Percentiles rank a stretch among this genome's conserved stretches.
These are phyloP conservation scores for Raphanus raphanistrum DNA, from an alignment of 345 rosid species.

Conservation along the genomic window DNA sequence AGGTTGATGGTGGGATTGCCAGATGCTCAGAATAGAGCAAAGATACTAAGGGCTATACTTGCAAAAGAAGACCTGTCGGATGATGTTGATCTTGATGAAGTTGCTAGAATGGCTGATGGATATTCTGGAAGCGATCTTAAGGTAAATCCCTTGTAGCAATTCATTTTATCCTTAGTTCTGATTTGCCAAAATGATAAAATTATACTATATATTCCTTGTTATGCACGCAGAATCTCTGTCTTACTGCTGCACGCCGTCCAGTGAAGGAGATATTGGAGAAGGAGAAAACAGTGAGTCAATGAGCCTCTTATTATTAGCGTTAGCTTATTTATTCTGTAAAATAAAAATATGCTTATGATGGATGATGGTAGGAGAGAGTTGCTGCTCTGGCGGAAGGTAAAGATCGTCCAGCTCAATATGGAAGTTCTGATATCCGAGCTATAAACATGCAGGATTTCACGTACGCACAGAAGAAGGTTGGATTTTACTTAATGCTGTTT, in stretches of 20 bases:
- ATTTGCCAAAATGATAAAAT: too few relatives aligned
- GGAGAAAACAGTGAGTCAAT: slow-evolving; percentile 62
- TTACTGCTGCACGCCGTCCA: slow-evolving; percentile 88
- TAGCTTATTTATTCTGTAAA: too few relatives aligned
- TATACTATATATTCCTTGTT: neutral
- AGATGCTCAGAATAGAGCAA: slow-evolving; percentile 81
- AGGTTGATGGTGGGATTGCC: slow-evolving; percentile 93
- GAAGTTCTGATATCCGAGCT: slow-evolving; percentile 69
- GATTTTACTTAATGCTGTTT: neutral
- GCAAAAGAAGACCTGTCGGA: slow-evolving; percentile 82
- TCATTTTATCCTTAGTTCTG: too few relatives aligned
- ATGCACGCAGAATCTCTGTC: slow-evolving; percentile 47
- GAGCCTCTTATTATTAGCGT: too few relatives aligned
- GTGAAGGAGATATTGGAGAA: slow-evolving; percentile 81
- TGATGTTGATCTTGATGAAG: slow-evolving; percentile 64
- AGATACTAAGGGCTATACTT: slow-evolving; percentile 73
- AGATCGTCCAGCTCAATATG: slow-evolving; percentile 68
- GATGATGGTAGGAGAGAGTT: slow-evolving; percentile 59
- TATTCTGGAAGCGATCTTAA: slow-evolving; percentile 95
- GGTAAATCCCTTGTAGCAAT: slow-evolving; percentile 39
- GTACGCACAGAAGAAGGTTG: slow-evolving; percentile 84
- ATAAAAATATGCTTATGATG: neutral
- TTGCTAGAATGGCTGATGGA: slow-evolving; percentile 83
- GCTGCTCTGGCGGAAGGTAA: slow-evolving; percentile 75
- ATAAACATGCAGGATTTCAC: slow-evolving; percentile 78